Evolutionary conservation across 2,329 filamentous ascomycete species (phyloP).

Genomic region (Dryadomyces sulphureus): DNA sequence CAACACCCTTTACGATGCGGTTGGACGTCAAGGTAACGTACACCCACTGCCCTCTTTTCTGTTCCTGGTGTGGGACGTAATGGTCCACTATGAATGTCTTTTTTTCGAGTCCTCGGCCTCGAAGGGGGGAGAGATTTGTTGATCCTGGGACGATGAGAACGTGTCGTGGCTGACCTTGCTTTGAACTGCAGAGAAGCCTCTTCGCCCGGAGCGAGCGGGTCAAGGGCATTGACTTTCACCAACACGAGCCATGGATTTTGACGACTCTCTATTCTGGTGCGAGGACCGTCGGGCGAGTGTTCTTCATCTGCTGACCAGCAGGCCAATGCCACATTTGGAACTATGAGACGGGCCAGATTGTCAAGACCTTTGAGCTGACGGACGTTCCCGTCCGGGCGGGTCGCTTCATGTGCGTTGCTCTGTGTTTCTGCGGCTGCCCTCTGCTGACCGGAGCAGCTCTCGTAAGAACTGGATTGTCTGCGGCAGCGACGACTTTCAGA

Average conservation of each 20-base stretch:
- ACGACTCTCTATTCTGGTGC: conserved; percentile 89
- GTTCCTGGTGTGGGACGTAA: neutral
- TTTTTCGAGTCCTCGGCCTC: neutral
- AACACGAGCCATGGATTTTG: conserved; percentile 24
- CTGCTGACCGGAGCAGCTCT: conserved; percentile 25
- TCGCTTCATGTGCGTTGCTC: conserved; percentile 51
- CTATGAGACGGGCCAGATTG: conserved; percentile 88
- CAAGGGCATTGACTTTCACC: conserved; percentile 14
- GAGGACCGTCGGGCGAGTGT: no score
- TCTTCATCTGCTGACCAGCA: conserved; percentile 20
- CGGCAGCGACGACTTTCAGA: conserved; percentile 77
- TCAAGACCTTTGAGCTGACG: conserved; percentile 98
- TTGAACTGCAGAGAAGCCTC: conserved; percentile 10
- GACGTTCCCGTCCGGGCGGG: conserved; percentile 96
- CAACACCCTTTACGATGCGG: conserved; percentile 11
- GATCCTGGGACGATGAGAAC: neutral
- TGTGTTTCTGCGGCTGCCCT: neutral
- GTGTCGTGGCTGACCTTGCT: neutral
- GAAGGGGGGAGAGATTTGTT: neutral
- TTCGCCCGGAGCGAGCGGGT: conserved; percentile 13
- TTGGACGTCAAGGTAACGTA: conserved; percentile 11
- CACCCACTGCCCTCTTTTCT: neutral
- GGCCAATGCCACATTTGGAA: conserved; percentile 99
- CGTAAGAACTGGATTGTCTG: conserved; percentile 99
- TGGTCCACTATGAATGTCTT: neutral